These are phyloP conservation scores for Malus hybrid DNA, from an alignment of 331 rosid species.

Conservation along the genomic window DNA sequence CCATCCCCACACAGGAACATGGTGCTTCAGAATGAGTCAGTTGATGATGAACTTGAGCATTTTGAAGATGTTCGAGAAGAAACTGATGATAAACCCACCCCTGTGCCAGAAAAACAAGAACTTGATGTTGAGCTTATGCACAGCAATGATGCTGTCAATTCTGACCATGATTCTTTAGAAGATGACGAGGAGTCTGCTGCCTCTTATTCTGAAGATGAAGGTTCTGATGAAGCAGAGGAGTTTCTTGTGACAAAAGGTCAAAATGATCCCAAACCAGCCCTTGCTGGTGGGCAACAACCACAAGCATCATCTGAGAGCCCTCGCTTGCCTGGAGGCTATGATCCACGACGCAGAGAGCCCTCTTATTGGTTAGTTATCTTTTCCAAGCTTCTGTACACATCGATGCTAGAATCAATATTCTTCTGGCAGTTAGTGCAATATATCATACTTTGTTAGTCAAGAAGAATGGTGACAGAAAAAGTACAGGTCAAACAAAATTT, in stretches of 20 bases:
- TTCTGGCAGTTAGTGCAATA: neutral
- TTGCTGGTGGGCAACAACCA: constrained; percentile 22
- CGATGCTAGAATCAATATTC: neutral
- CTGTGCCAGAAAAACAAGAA: constrained; percentile 23
- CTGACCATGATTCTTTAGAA: constrained; percentile 51
- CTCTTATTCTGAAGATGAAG: constrained; percentile 53
- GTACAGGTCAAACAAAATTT: neutral
- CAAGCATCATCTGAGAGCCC: constrained; percentile 32
- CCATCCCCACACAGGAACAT: constrained; percentile 44
- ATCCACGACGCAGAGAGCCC: constrained; percentile 86
- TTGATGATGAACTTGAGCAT: constrained; percentile 88
- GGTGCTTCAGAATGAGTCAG: constrained; percentile 64
- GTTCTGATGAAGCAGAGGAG: constrained; percentile 51
- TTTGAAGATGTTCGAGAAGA: constrained; percentile 80
- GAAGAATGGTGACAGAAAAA: neutral
- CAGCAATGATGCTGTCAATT: constrained; percentile 21
- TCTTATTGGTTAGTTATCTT: constrained; percentile 56
- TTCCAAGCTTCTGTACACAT: neutral
- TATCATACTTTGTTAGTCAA: neutral
- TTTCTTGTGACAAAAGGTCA: constrained; percentile 33
- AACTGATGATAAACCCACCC: constrained; percentile 34
- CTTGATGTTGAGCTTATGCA: constrained; percentile 13
- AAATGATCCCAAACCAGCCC: constrained; percentile 10
- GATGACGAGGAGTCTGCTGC: constrained; percentile 47
- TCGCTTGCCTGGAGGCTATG: constrained; percentile 74